Evolutionary conservation across 768 basidiomycete species (phyloP), one percentile per base, ranked within the genome.

Genomic region (Kwoniella shandongensis): DNA sequence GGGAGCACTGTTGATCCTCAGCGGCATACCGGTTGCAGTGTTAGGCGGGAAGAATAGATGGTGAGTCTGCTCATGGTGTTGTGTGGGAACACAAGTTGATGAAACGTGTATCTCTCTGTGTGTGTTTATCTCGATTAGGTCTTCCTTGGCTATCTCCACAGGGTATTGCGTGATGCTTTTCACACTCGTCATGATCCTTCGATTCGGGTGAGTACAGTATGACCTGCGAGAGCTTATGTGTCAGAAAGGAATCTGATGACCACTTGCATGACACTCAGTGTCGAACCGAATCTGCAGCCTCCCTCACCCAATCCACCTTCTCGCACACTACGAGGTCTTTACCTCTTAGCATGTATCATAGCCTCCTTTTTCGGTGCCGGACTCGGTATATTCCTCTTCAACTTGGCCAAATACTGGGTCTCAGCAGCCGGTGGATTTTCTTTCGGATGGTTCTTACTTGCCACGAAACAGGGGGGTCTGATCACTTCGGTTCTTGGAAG

Each of bases 1-100:
- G 15, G 93, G 93, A 44, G 88, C 84, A 4, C 77, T 96, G 59
- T 84, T 97, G 72, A 91, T 96, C 64, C 70, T 96, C 46, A 91
- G 89, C 8, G 93, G 93, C 44, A 79, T 93, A 5, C 90, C 91
- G 8, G 88, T 89, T 50, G 88, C 89, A 2, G 90, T 91, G 65
- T 86, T 89, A 79, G 93, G 93, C 20, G 91, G 92, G 79, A 94
- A 94, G 81, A 93, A 96, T 76, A 80, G 91, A 82, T 94, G 93
- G 91, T 88, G 70, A 39, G 82, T 26, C 23, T 59, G 15, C 18
- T 53, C 53, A 20, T 54, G 51, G 60, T 62, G 45, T 57, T 44
- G 30, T 23, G 26, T n/a, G 10, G 35, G n/a, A 11, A 17, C n/a
- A 36, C 35, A 23, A 4, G n/a, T 39, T 25, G 27, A 15, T 18